phyloP scores from a whole-genome alignment of 495 filamentous ascomycete genomes.

The Penicillium herquei region DNA sequence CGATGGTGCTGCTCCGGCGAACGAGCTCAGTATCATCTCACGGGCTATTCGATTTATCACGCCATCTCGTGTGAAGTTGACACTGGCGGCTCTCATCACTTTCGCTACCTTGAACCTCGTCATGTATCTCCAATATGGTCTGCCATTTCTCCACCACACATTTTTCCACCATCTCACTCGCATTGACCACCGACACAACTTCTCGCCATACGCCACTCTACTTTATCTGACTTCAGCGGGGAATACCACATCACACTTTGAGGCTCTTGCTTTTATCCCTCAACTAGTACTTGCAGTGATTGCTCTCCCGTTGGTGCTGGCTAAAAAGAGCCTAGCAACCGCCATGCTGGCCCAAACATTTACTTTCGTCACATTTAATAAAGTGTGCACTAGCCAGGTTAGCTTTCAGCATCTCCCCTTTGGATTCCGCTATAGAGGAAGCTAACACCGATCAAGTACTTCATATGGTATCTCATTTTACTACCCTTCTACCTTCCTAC shows the following conservation, averaged over 20 bases:
- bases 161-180: constrained; percentile 90
- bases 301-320: constrained; percentile 73
- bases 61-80: constrained; percentile 56
- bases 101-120: constrained; percentile 68
- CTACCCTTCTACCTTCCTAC: constrained; percentile 85
- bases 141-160: constrained; percentile 80
- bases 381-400: constrained; percentile 97
- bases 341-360: constrained; percentile 99
- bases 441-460: constrained; percentile 63
- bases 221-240: constrained; percentile 78
- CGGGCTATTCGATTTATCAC: constrained; percentile 57
- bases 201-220: constrained; percentile 91
- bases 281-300: constrained; percentile 77
- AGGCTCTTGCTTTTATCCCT: constrained; percentile 82
- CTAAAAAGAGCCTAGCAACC: constrained; percentile 76
- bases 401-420: constrained; percentile 10
- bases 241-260: constrained; percentile 51
- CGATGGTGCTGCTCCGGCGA: constrained; percentile 14
- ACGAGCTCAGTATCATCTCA: constrained; percentile 8
- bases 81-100: constrained; percentile 61
- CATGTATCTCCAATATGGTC: constrained; percentile 76
- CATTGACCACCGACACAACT: constrained; percentile 96
- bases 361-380: constrained; percentile 95
- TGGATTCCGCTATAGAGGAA: background rate
- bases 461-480: constrained; percentile 94